phyloP scores from a whole-genome alignment of 1,139 yeast species.

The Spathaspora sp. region DNA sequence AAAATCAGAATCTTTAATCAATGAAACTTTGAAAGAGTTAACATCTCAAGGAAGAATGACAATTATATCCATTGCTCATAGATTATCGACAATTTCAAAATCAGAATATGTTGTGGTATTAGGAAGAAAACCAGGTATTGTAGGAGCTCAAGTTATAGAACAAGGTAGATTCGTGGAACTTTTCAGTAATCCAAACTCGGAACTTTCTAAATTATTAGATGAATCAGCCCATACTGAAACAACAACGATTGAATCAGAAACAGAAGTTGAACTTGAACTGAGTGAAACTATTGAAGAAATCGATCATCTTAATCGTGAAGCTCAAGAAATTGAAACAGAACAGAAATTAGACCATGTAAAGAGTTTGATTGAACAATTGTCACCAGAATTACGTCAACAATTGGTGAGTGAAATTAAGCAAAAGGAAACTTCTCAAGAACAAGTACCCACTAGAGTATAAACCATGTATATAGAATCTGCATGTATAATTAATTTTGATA shows the following conservation, averaged over 20 bases:
- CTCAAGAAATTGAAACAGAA: conserved; percentile 23
- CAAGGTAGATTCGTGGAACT: conserved; percentile 43
- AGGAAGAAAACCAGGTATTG: conserved; percentile 27
- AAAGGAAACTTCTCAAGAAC: conserved; percentile 18
- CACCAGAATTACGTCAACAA: conserved; percentile 32
- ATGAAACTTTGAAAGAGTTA: conserved; percentile 57
- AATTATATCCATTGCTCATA: conserved; percentile 88
- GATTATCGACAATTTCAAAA: conserved; percentile 73
- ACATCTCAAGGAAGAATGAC: conserved; percentile 63
- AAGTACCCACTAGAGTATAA: too few relatives aligned
- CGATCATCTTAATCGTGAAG: conserved; percentile 26
- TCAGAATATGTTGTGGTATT: conserved; percentile 58
- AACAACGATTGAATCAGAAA: conserved; percentile 6
- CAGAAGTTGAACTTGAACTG: conserved; percentile 19
- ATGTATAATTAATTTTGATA: background rate
- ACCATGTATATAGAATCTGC: background rate
- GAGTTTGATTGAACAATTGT: conserved; percentile 39
- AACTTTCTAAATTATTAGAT: conserved; percentile 44
- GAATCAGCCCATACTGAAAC: conserved; percentile 29
- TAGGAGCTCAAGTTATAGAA: conserved; percentile 39
- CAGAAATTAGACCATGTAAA: conserved; percentile 30
- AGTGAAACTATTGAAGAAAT: conserved; percentile 25
- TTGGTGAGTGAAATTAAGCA: conserved; percentile 29
- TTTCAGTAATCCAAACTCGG: conserved; percentile 43
- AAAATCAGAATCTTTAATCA: conserved; percentile 66